phyloP scores from a whole-genome alignment of 768 basidiomycete species.

The Kwoniella mangroviensis region DNA sequence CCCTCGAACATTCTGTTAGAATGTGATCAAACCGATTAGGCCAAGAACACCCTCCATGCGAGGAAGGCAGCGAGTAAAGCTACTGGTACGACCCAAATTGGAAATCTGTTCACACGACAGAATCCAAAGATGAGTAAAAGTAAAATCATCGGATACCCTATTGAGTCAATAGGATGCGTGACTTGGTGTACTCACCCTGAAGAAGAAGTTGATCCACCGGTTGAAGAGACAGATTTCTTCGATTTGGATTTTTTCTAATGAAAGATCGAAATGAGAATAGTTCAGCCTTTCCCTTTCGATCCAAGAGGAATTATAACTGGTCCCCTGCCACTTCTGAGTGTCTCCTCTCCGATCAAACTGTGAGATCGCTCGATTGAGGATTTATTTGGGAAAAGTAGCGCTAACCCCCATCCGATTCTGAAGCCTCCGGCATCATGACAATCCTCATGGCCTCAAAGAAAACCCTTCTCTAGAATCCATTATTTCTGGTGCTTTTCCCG shows the following conservation, averaged over 20 bases:
- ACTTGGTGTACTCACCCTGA: constrained; percentile 18
- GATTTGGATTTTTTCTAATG: constrained; percentile 56
- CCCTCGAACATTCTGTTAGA: no score
- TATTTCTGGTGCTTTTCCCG: no score
- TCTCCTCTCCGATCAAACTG: no score
- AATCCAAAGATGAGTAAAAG: no score
- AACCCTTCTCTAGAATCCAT: no score
- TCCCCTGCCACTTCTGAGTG: no score
- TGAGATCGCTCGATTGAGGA: neutral
- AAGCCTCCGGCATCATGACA: no score
- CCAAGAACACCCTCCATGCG: constrained; percentile 76
- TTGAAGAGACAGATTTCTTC: constrained; percentile 28
- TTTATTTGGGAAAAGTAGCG: neutral
- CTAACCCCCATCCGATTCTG: neutral
- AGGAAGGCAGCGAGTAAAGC: constrained; percentile 81
- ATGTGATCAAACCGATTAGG: constrained; percentile 27
- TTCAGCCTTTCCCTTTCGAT: neutral
- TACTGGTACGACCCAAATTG: constrained; percentile 85
- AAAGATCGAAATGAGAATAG: neutral
- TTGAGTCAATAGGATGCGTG: neutral
- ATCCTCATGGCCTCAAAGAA: neutral
- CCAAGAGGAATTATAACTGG: no score
- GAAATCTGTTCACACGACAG: constrained; percentile 57
- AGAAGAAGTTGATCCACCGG: constrained; percentile 22
- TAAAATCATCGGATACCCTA: no score